Percentiles rank a stretch among this genome's conserved stretches.
These are phyloP conservation scores for Penium margaritaceum DNA, from an alignment of 139 green algal genomes.

Conservation along the genomic window DNA sequence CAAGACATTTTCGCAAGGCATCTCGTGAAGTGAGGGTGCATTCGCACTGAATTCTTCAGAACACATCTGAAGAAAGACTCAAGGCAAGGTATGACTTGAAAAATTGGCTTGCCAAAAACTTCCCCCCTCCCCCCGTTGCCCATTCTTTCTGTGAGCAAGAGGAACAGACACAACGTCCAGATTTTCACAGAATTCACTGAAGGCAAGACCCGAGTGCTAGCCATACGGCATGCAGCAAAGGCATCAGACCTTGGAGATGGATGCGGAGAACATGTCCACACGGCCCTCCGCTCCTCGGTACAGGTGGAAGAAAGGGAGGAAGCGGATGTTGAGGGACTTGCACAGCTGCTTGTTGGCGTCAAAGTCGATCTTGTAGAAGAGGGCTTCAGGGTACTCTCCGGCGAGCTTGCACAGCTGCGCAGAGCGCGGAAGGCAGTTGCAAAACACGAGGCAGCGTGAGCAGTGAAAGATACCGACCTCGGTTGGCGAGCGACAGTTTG, in stretches of 20 bases:
- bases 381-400: conserved; percentile 59
- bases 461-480: too few relatives aligned
- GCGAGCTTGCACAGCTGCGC: conserved; percentile 60
- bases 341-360: conserved; percentile 77
- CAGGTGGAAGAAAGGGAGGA: conserved; percentile 88
- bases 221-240: not conserved
- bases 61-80: too few relatives aligned
- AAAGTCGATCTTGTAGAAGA: conserved; percentile 78
- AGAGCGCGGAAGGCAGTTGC: too few relatives aligned
- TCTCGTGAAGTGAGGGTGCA: too few relatives aligned
- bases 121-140: not conserved
- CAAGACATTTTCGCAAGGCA: too few relatives aligned
- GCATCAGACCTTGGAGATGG: conserved; percentile 65
- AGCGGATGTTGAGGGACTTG: conserved; percentile 70
- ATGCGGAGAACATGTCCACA: conserved; percentile 66
- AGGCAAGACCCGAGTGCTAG: too few relatives aligned
- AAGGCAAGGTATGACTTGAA: not conserved
- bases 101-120: not conserved
- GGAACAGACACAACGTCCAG: too few relatives aligned
- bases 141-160: too few relatives aligned
- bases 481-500: too few relatives aligned
- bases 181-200: too few relatives aligned
- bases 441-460: too few relatives aligned
- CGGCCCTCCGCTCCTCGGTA: conserved; percentile 72
- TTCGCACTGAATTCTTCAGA: too few relatives aligned